Evolutionary conservation across 2,329 filamentous ascomycete species (phyloP).

Genomic region (Xylaria sp.): DNA sequence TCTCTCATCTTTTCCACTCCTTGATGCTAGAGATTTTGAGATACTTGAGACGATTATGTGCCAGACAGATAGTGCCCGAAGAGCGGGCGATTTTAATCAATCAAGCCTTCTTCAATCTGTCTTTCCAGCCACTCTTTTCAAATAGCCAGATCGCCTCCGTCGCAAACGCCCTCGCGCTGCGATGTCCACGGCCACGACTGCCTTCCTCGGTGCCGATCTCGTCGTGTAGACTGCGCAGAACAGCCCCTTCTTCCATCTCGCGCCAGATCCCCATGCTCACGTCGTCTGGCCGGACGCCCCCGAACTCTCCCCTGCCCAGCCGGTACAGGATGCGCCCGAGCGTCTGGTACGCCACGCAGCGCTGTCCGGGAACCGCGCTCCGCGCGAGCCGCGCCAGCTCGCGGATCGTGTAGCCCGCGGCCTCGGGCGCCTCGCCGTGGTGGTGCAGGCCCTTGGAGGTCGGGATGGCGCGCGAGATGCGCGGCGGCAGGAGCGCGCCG

Average conservation of each 20-base stretch:
- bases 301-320: conserved; percentile 77
- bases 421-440: conserved; percentile 90
- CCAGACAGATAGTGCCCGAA: not conserved
- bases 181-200: conserved; percentile 74
- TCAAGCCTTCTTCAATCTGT: conserved; percentile 63
- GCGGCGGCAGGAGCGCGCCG: conserved; percentile 82
- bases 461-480: conserved; percentile 77
- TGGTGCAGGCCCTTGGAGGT: conserved; percentile 87
- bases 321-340: conserved; percentile 86
- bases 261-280: conserved; percentile 86
- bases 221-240: conserved; percentile 80
- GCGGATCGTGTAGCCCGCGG: conserved; percentile 91
- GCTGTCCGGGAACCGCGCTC: conserved; percentile 84
- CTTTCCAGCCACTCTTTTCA: conserved; percentile 77
- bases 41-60: not conserved
- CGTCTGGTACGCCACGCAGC: conserved; percentile 92
- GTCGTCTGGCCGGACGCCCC: conserved; percentile 71
- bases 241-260: conserved; percentile 78
- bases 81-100: not conserved
- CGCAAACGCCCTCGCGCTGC: conserved; percentile 85
- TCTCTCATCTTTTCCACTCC: conserved; percentile 17
- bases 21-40: not conserved
- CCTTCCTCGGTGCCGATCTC: conserved; percentile 75
- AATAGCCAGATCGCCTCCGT: conserved; percentile 90
- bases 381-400: conserved; percentile 85